A percentile compares a stretch with the other conserved stretches of the same genome.
Conservation (phyloP, 148 eudicot genomes). For the Vaccinium macrocarpon region DNA sequence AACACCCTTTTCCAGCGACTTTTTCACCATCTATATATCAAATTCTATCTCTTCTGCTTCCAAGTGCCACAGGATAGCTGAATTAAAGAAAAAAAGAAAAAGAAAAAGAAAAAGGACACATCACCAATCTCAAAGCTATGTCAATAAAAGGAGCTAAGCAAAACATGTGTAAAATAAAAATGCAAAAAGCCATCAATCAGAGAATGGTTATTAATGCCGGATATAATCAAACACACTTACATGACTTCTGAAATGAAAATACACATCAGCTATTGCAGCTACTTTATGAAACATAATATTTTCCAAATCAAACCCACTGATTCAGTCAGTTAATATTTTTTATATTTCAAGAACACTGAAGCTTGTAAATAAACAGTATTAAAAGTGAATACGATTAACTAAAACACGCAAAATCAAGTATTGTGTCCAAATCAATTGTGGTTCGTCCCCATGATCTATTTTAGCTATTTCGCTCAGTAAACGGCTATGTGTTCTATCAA, state of each 20-base stretch:
- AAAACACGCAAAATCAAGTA: background rate
- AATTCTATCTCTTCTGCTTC: slow-evolving; percentile 4
- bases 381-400: background rate
- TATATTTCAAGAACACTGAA: background rate
- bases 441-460: no score
- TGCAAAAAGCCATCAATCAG: background rate
- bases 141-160: background rate
- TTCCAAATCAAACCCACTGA: background rate
- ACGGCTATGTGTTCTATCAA: background rate
- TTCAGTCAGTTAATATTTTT: background rate
- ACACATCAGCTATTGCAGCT: background rate
- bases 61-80: background rate
- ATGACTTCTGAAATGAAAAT: background rate
- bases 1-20: slow-evolving; percentile 1
- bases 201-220: background rate
- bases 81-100: background rate
- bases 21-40: background rate
- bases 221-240: background rate
- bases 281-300: background rate
- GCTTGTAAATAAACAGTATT: background rate
- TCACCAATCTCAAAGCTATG: background rate
- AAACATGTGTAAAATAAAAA: background rate
- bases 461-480: background rate
- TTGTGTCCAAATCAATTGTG: background rate
- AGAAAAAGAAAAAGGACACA: background rate